Conservation (phyloP, 2,329 filamentous ascomycete species). For the Fusarium sp. region DNA sequence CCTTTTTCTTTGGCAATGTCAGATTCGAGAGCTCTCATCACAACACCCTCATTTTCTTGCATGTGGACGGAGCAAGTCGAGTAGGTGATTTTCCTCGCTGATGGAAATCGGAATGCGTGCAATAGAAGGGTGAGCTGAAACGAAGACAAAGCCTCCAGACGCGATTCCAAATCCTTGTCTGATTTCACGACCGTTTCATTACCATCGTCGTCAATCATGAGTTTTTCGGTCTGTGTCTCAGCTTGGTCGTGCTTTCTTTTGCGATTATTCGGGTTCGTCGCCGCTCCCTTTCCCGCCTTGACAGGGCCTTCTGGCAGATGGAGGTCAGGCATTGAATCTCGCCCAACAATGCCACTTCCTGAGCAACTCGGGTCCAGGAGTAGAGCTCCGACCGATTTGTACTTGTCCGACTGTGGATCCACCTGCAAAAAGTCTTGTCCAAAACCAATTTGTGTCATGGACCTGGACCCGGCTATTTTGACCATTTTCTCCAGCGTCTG, state of each 20-base stretch:
- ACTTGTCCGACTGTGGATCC: constrained; percentile 69
- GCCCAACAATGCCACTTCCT: constrained; percentile 90
- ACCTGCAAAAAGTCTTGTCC: constrained; percentile 85
- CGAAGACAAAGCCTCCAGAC: constrained; percentile 76
- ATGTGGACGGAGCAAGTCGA: constrained; percentile 92
- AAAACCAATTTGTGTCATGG: constrained; percentile 71
- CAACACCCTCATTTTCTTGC: constrained; percentile 89
- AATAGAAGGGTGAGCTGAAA: constrained; percentile 85
- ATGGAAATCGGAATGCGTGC: constrained; percentile 85
- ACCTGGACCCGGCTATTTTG: constrained; percentile 74
- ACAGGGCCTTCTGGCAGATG: constrained; percentile 60
- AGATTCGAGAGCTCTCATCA: constrained; percentile 74
- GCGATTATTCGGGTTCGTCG: constrained; percentile 43
- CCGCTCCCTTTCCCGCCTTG: constrained; percentile 25
- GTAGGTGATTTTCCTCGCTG: constrained; percentile 81
- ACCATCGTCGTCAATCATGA: constrained; percentile 67
- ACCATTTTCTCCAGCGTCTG: constrained; percentile 88
- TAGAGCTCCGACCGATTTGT: constrained; percentile 77
- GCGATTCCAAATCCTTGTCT: constrained; percentile 66
- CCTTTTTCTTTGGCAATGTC: constrained; percentile 70
- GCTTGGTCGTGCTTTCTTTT: constrained; percentile 59
- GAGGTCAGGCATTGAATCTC: constrained; percentile 79
- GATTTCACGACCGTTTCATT: constrained; percentile 62
- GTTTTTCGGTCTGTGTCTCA: constrained; percentile 44
- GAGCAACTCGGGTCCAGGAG: constrained; percentile 95